A percentile compares a stretch with the other conserved stretches of the same genome.
phyloP scores from a whole-genome alignment of 495 filamentous ascomycete genomes.

The Tetracladium setigerum region DNA sequence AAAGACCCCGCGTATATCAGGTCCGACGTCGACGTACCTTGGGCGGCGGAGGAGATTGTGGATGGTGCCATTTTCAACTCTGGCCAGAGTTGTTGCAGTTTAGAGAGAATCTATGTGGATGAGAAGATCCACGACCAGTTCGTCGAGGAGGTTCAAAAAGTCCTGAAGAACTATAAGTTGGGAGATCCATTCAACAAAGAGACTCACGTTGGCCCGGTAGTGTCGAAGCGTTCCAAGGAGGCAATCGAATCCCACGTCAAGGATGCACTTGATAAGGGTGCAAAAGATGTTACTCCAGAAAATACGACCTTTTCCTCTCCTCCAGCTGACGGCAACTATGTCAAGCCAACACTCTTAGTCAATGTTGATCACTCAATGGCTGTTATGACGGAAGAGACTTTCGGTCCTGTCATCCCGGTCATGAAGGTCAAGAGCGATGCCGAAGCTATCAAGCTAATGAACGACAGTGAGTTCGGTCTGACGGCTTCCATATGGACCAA shows the following conservation, averaged over 20 bases:
- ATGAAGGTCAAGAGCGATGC: slow-evolving; percentile 83
- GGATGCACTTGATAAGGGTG: slow-evolving; percentile 80
- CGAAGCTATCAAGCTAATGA: slow-evolving; percentile 83
- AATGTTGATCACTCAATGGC: slow-evolving; percentile 78
- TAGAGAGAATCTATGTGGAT: slow-evolving; percentile 90
- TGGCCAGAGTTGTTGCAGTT: slow-evolving; percentile 90
- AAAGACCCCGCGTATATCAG: slow-evolving; percentile 91
- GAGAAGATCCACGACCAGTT: slow-evolving; percentile 76
- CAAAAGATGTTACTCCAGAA: slow-evolving; percentile 71
- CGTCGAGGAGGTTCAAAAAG: slow-evolving; percentile 65
- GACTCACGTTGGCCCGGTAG: slow-evolving; percentile 83
- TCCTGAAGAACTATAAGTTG: slow-evolving; percentile 81
- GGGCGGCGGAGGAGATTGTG: slow-evolving; percentile 88
- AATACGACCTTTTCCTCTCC: slow-evolving; percentile 65
- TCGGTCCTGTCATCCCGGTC: slow-evolving; percentile 88
- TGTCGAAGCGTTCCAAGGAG: slow-evolving; percentile 66
- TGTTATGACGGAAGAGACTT: slow-evolving; percentile 94
- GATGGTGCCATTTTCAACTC: slow-evolving; percentile 95
- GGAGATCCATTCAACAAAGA: slow-evolving; percentile 73
- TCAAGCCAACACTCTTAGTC: slow-evolving; percentile 76
- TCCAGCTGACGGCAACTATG: slow-evolving; percentile 70
- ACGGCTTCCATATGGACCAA: slow-evolving; percentile 99
- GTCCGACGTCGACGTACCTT: slow-evolving; percentile 75
- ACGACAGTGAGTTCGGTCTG: slow-evolving; percentile 88
- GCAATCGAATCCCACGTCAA: slow-evolving; percentile 74